Base-by-base conservation (phyloP, 2,329 filamentous ascomycete species). In the Chaetomium sp. region DNA sequence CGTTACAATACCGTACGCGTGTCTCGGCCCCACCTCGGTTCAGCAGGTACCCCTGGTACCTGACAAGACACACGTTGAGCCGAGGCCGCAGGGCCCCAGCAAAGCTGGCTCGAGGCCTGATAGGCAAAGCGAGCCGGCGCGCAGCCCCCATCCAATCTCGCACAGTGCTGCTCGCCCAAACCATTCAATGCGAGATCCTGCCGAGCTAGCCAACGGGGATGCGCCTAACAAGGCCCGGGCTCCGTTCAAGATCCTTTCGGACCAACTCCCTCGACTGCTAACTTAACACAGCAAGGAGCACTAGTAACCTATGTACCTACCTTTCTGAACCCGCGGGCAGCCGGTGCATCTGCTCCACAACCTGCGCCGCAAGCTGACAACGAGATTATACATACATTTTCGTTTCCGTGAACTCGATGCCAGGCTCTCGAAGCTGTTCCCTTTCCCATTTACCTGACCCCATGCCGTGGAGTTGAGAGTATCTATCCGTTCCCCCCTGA, bases 291-390 rank as follows among this genome's bases (percentile, higher is more conserved):
- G 48, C 55, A 52, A 38, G 42, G 19, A 27, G 19, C 19, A 27
- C 19, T 27, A 3, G 19, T 27, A 27, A 27, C 19, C 19, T 27
- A 27, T 27, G 19, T 27, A 27, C 19, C 19, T 27, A 27, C 19
- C 19, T 27, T 27, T 27, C 19, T 27, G 51, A 48, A 40, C 34
- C 52, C 42, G 51, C 37, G 19, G 36, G 37, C 11, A 49, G 36
- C 52, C 55, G 55, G 11, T 19, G 38, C 52, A 58, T 52, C 56
- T 52, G 55, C 40, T 40, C 19, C 42, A n/a, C 36, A 27, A 8
- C 46, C 46, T 33, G 41, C 10, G 33, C 32, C 12, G 32, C n/a
- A 32, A 32, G 11, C 49, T 34, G 42, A 53, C 41, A 27, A 41
- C 32, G 41, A 53, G 38, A 49, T 12, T 19, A 27, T 27, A 27